Conservation (phyloP, 192 early-diverging fungal genomes). For the Coemansia sp. region DNA sequence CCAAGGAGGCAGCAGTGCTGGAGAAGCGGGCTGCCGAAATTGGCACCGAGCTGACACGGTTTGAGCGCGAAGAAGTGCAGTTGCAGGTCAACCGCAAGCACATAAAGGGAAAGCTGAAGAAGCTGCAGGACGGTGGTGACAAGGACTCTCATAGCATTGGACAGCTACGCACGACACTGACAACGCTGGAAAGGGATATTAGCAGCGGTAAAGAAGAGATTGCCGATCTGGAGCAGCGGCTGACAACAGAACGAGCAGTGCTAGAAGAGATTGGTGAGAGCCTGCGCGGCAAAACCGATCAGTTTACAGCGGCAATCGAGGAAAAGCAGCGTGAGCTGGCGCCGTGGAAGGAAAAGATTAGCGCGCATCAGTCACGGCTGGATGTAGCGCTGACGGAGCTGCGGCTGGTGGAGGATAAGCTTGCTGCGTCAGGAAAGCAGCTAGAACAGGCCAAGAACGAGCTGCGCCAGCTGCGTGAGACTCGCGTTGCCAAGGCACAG, state of each 20-base stretch:
- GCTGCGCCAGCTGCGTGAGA: constrained; percentile 47
- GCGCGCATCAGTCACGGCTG: constrained; percentile 66
- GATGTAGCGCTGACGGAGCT: constrained; percentile 80
- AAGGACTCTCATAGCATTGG: constrained; percentile 59
- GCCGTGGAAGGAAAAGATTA: constrained; percentile 85
- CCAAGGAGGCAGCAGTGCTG: constrained; percentile 64
- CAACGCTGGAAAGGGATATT: constrained; percentile 67
- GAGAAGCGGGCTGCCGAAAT: constrained; percentile 60
- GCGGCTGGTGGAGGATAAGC: constrained; percentile 68
- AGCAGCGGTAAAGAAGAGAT: constrained; percentile 58
- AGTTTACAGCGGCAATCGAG: constrained; percentile 77
- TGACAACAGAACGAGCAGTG: constrained; percentile 63
- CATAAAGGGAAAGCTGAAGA: constrained; percentile 74
- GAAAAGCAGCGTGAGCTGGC: constrained; percentile 78
- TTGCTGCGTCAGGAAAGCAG: constrained; percentile 50
- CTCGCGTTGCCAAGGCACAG: constrained; percentile 42
- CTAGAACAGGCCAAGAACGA: constrained; percentile 63
- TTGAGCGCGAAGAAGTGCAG: constrained; percentile 80
- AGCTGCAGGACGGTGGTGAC: constrained; percentile 65
- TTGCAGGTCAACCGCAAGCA: constrained; percentile 85
- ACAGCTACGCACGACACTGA: constrained; percentile 65
- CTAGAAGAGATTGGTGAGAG: constrained; percentile 77
- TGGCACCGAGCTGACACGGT: constrained; percentile 59
- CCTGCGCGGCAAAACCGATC: constrained; percentile 85
- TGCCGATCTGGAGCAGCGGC: constrained; percentile 59